Conservation (phyloP, 1,284 basidiomycete species). For the Porogramme epimiltina region DNA sequence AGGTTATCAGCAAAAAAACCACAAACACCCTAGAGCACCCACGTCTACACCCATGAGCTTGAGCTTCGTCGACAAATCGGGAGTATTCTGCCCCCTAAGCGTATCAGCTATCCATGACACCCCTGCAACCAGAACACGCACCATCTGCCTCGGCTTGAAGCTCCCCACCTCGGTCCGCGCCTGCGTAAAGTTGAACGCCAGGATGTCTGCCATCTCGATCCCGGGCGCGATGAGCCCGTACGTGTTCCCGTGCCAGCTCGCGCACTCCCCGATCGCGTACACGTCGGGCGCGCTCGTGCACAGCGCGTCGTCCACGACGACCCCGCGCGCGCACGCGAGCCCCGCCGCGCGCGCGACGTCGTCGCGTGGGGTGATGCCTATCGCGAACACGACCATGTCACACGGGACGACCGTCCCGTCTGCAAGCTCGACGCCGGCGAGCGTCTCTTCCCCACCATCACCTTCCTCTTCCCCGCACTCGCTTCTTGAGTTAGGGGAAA, state of each 20-base stretch:
- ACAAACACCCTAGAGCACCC: constrained; percentile 13
- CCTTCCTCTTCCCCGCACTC: no score
- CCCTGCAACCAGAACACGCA: constrained; percentile 12
- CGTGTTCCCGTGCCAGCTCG: constrained; percentile 66
- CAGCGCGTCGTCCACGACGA: constrained; percentile 64
- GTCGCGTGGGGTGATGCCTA: constrained; percentile 73
- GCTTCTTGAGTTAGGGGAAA: no score
- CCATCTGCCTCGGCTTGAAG: constrained; percentile 54
- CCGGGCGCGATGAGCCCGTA: constrained; percentile 76
- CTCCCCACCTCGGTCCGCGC: constrained; percentile 43
- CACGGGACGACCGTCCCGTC: constrained; percentile 46
- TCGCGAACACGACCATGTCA: constrained; percentile 63
- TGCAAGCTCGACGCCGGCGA: constrained; percentile 51
- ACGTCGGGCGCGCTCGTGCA: constrained; percentile 59
- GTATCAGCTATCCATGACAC: no score
- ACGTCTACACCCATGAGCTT: constrained; percentile 79
- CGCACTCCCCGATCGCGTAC: constrained; percentile 80
- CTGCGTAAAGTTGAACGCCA: constrained; percentile 74
- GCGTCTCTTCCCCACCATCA: no score
- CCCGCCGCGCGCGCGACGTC: constrained; percentile 59
- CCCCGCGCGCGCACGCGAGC: constrained; percentile 50
- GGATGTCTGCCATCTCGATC: constrained; percentile 76
- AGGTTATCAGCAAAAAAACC: background rate
- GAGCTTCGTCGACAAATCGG: constrained; percentile 64
- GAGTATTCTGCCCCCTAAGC: constrained; percentile 49